phyloP scores from a whole-genome alignment of 208 protist species.

The Leishmania aethiopica region DNA sequence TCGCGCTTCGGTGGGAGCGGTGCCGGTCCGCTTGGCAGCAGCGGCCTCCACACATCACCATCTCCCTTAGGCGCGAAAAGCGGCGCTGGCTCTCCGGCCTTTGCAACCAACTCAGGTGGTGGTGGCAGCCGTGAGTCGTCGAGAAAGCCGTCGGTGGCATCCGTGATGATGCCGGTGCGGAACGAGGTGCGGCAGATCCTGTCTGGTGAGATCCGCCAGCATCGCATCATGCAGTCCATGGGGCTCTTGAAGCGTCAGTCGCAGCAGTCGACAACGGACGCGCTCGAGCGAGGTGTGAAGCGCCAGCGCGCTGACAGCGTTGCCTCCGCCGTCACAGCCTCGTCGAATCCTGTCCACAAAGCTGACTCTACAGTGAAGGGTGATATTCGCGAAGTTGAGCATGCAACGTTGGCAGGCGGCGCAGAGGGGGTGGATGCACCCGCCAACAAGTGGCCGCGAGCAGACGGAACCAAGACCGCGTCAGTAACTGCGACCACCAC shows the following conservation, averaged over 20 bases:
- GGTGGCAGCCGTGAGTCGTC: neutral
- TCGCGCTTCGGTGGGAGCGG: slow-evolving; percentile 1
- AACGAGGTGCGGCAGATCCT: slow-evolving; percentile 54
- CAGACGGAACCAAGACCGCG: neutral
- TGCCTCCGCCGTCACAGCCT: neutral
- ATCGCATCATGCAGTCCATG: slow-evolving; percentile 30
- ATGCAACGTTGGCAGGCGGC: neutral
- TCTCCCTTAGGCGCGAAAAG: neutral
- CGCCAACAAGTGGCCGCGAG: neutral
- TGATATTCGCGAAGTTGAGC: neutral
- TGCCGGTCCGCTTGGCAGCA: neutral
- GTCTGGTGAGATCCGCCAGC: slow-evolving; percentile 48
- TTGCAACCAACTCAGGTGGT: neutral
- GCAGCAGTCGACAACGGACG: neutral
- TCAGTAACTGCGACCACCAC: neutral
- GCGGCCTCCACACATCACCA: neutral
- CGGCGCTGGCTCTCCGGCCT: neutral
- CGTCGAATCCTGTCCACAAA: too few relatives aligned
- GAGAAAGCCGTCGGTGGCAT: slow-evolving; percentile 1
- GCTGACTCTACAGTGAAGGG: neutral
- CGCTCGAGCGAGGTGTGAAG: slow-evolving; percentile 1
- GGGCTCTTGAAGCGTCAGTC: slow-evolving; percentile 16
- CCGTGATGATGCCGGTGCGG: slow-evolving; percentile 40
- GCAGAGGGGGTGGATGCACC: neutral
- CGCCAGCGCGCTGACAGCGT: slow-evolving; percentile 1